Base-by-base conservation (phyloP, 2,329 filamentous ascomycete genomes). In the Aspergillus persii region DNA sequence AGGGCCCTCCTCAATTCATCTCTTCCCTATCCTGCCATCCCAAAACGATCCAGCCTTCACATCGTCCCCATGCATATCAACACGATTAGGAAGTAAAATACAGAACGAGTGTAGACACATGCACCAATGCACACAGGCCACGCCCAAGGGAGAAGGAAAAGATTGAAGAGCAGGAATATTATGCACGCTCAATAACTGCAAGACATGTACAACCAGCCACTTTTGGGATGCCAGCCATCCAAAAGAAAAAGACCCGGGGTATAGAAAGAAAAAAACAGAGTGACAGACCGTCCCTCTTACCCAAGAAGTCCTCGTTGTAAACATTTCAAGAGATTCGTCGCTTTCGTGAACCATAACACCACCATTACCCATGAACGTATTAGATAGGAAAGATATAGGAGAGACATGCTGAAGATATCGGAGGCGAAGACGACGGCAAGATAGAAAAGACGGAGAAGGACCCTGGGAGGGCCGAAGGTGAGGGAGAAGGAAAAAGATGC, bases 181-280 rank as follows among this genome's bases (percentile, higher is more conserved):
- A 74, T 74, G 72, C 72, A 74, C 73, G 74, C 73, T 75, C 66
- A 73, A 71, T 67, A 74, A 71, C 63, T 68, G 65, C 66, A 71
- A 66, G 63, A 67, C 64, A 70, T 70, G 63, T 67, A 67, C 68
- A 68, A 68, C 60, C 33, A 64, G 64, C 64, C 64, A 65, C 65
- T 65, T 70, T 70, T 70, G 61, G 62, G 29, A 61, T 61, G 47
- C 60, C 39, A 44, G 48, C 59, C 39, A 58, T 57, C 56, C 59
- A 60, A 62, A 60, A 63, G 53, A 57, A 56, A 50, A 33, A 50
- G 46, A 33, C 41, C 36, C 36, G 57, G 58, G 58, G 59, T 33
- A 52, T 58, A 56, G 50, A 50, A 50, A 26, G 33, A 48, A 54
- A 52, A 50, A 50, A 26, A 23, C 26, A 41, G 36, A 41, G 36